A percentile compares a stretch with the other conserved stretches of the same genome.
phyloP scores from a whole-genome alignment of 2,329 filamentous ascomycete genomes.

The Penicillium brasilianum region DNA sequence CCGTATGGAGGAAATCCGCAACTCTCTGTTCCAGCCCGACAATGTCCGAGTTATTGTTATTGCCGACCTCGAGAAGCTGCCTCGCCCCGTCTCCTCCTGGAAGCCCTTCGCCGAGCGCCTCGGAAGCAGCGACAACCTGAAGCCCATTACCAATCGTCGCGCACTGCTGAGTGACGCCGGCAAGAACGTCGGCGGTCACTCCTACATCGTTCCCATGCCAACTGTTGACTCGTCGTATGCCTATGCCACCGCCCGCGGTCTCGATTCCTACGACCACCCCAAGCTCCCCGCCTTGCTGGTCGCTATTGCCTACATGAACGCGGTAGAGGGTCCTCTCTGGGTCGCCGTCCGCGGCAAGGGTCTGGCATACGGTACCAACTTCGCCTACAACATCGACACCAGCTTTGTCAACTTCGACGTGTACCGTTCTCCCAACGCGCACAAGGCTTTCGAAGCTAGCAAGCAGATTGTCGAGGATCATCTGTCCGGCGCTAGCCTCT shows the following conservation, averaged over 20 bases:
- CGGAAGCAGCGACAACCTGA: constrained; percentile 60
- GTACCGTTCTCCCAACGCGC: constrained; percentile 87
- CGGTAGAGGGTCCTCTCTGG: constrained; percentile 94
- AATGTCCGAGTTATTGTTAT: constrained; percentile 88
- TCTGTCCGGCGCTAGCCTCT: constrained; percentile 69
- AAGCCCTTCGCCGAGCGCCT: constrained; percentile 64
- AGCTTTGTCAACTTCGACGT: constrained; percentile 84
- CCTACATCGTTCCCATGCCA: constrained; percentile 85
- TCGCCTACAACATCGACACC: constrained; percentile 75
- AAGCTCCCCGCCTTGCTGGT: constrained; percentile 83
- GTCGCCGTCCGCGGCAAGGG: constrained; percentile 89
- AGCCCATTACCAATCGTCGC: constrained; percentile 71
- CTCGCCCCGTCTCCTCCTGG: constrained; percentile 80
- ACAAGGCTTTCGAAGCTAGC: constrained; percentile 80
- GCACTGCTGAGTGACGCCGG: constrained; percentile 78
- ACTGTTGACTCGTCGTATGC: constrained; percentile 92
- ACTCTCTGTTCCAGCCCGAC: constrained; percentile 76
- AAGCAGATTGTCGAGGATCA: constrained; percentile 76
- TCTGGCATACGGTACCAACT: constrained; percentile 86
- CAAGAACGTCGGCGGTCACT: constrained; percentile 72
- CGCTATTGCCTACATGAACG: constrained; percentile 86
- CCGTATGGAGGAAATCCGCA: constrained; percentile 77
- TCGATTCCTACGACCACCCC: constrained; percentile 76
- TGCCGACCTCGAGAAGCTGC: constrained; percentile 75
- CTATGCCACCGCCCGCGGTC: constrained; percentile 74